Evolutionary conservation across 495 filamentous ascomycete genomes (phyloP).

Genomic region (Penicillium canariense): DNA sequence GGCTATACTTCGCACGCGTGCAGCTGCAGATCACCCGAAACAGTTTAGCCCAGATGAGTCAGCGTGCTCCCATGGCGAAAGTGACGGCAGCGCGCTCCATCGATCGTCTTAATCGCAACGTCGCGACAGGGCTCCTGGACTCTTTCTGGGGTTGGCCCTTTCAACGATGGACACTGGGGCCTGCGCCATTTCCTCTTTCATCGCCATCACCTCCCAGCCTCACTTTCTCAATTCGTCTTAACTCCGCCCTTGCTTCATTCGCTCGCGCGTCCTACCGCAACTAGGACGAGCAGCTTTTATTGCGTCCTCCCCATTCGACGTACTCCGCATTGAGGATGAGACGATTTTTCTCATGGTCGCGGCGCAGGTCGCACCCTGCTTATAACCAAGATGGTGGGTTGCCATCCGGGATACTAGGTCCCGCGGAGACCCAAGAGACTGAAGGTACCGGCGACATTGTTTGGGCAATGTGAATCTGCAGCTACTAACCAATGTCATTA

Average conservation of each 20-base stretch:
- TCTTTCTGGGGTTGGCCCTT: conserved; percentile 6
- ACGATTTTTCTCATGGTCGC: not conserved
- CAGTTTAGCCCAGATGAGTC: conserved; percentile 4
- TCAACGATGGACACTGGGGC: conserved; percentile 14
- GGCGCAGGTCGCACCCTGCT: conserved; percentile 3
- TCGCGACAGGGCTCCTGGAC: conserved; percentile 1
- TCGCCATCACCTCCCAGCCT: not conserved
- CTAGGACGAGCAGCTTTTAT: not conserved
- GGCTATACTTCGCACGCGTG: not conserved
- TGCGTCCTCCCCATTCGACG: not conserved
- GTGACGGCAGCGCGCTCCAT: not conserved
- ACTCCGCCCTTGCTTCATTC: not conserved
- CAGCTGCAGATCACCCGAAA: not conserved
- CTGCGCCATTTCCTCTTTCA: not conserved
- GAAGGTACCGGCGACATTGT: conserved; percentile 2
- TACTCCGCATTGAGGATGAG: not conserved
- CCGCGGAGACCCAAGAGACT: not conserved
- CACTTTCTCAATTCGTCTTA: not conserved
- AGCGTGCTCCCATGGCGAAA: conserved; percentile 4
- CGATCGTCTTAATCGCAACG: not conserved
- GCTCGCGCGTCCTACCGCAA: not conserved
- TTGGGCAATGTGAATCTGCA: not conserved
- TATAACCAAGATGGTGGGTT: not conserved
- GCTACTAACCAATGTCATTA: not conserved
- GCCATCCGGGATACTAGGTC: not conserved